Evolutionary conservation across 495 filamentous ascomycete species (phyloP), one percentile per base, ranked within the genome.

Genomic region (Aspergillus bertholletiae): DNA sequence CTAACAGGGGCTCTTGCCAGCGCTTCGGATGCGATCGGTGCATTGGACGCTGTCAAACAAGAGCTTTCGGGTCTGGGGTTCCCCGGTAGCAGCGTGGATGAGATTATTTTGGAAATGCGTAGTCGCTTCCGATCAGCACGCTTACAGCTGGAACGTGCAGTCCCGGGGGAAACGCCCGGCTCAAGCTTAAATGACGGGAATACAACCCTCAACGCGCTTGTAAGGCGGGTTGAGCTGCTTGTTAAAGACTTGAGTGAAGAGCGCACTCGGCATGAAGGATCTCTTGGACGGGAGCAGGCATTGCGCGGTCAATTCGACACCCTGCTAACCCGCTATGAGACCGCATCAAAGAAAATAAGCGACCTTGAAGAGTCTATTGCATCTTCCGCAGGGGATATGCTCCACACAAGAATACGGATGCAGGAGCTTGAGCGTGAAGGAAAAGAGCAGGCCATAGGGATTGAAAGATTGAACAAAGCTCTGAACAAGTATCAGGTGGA

Each of bases 401-500:
- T 72, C 3, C 67, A 73, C 45, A 72, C 73, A 5, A 72, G 75
- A 34, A 74, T 68, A 46, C 63, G 69, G 12, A 66, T 77, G 61
- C 70, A 73, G 43, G 75, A 79, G 5, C 70, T 84, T 13, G 77
- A 83, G 27, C 66, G 61, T 5, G 73, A 82, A 48, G 74, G 81
- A 46, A 65, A 74, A 2, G 85, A 87, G 34, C 78, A 87, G 22
- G 76, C 81, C 15, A 57, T 79, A 11, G 78, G 79, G 24, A 76
- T 88, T 50, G 77, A 82, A 50, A 77, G 82, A 26, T 74, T 92
- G 22, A 81, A 80, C 56, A 61, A 70, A 23, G 86, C 88, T 0
- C 76, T 89, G 0, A 74, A 81, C 17, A 75, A 76, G 12, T 92
- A 92, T 60, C 74, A 79, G 8, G 67, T 75, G 7, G 90, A 95